A percentile compares a stretch with the other conserved stretches of the same genome.
Evolutionary conservation across 2,329 filamentous ascomycete species (phyloP).

Genomic region (Ceratocystis ficicola): DNA sequence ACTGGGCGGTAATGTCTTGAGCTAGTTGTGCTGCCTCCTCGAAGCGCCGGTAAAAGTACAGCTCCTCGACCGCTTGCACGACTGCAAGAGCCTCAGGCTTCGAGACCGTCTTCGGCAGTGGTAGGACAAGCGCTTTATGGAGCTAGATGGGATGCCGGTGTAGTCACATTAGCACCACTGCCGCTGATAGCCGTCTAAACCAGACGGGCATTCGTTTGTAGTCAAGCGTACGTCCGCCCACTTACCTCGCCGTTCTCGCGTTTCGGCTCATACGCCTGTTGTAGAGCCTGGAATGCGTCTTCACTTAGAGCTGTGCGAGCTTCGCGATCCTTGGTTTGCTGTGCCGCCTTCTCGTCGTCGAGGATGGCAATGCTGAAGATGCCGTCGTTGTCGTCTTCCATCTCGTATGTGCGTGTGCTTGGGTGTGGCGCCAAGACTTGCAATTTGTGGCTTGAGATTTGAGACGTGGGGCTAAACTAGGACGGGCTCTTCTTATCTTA

Average conservation of each 20-base stretch:
- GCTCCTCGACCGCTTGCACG: constrained; percentile 45
- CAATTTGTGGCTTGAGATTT: too few relatives aligned
- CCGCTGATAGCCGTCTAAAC: too few relatives aligned
- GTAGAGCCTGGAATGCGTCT: constrained; percentile 38
- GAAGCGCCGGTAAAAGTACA: constrained; percentile 43
- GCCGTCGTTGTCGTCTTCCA: constrained; percentile 28
- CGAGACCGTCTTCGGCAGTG: constrained; percentile 30
- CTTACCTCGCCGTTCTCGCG: constrained; percentile 45
- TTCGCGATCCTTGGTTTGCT: constrained; percentile 26
- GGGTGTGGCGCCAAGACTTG: too few relatives aligned
- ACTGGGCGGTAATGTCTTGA: constrained; percentile 27
- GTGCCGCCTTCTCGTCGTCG: constrained; percentile 28
- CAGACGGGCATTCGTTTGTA: neutral
- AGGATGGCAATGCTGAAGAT: constrained; percentile 29
- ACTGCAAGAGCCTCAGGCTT: constrained; percentile 41
- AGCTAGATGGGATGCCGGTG: neutral
- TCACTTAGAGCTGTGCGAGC: constrained; percentile 37
- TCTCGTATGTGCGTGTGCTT: neutral
- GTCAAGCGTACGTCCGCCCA: neutral
- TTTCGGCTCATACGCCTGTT: constrained; percentile 36
- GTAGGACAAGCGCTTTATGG: constrained; percentile 27
- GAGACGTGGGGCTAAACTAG: too few relatives aligned
- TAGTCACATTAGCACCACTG: too few relatives aligned
- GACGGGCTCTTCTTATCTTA: constrained; percentile 16
- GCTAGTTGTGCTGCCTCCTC: constrained; percentile 36